Evolutionary conservation across 2,329 filamentous ascomycete species (phyloP).

Genomic region (Nothophoma quercina): DNA sequence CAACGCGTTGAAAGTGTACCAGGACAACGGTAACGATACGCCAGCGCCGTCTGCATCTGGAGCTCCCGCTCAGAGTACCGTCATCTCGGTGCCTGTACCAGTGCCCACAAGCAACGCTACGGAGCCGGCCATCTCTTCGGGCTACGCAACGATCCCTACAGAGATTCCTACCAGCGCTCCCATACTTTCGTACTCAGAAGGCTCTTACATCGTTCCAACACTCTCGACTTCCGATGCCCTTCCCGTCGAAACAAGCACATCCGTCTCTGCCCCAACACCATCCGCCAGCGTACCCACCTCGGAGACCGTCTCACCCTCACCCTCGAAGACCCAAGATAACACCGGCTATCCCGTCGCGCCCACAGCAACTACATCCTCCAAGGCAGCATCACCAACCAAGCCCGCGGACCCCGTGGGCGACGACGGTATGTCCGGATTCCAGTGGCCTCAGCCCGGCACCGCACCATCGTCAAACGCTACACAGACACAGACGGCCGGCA

Average conservation of each 20-base stretch:
- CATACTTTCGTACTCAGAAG: slow-evolving; percentile 3
- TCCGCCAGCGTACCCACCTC: slow-evolving; percentile 6
- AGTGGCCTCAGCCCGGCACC: slow-evolving; percentile 25
- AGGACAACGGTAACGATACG: slow-evolving; percentile 32
- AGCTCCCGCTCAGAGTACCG: slow-evolving; percentile 21
- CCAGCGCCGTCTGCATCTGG: slow-evolving; percentile 19
- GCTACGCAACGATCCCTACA: slow-evolving; percentile 14
- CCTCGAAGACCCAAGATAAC: slow-evolving; percentile 8
- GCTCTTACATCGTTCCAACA: slow-evolving; percentile 5
- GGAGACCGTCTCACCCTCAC: background rate
- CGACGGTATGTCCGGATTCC: slow-evolving; percentile 30
- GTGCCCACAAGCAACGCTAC: slow-evolving; percentile 19
- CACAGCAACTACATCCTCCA: slow-evolving; percentile 9
- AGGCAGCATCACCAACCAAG: slow-evolving; percentile 10
- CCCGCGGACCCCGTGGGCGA: slow-evolving; percentile 12
- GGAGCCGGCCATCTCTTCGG: slow-evolving; percentile 7
- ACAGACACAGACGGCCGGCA: slow-evolving; percentile 8
- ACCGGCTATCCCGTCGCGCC: slow-evolving; percentile 2
- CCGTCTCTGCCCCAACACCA: background rate
- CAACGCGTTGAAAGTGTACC: slow-evolving; percentile 52
- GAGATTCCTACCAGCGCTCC: slow-evolving; percentile 10
- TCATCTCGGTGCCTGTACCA: slow-evolving; percentile 18
- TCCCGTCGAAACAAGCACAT: slow-evolving; percentile 4
- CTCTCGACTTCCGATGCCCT: background rate
- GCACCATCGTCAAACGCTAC: slow-evolving; percentile 8